These are phyloP conservation scores for Physocladia obscura DNA, from an alignment of 192 early-diverging fungal genomes.

Conservation along the genomic window DNA sequence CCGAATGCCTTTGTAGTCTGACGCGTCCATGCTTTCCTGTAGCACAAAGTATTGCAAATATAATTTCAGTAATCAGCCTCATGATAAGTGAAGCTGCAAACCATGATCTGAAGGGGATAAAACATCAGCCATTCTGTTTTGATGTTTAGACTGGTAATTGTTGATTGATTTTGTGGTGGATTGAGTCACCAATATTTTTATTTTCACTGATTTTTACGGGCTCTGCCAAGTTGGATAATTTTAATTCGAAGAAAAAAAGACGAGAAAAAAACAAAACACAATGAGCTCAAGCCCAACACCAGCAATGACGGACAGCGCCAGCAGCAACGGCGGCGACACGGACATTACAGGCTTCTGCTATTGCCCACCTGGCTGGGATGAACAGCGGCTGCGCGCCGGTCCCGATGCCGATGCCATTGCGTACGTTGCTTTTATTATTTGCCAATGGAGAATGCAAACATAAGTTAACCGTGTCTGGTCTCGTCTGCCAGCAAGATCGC, in stretches of 20 bases:
- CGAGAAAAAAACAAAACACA: too few species aligned
- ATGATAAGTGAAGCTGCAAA: too few species aligned
- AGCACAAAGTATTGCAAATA: too few species aligned
- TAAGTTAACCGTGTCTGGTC: neutral
- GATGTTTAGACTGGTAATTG: neutral
- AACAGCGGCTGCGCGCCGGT: conserved; percentile 41
- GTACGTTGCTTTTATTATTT: conserved; percentile 12
- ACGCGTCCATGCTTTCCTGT: conserved; percentile 20
- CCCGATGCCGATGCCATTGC: conserved; percentile 52
- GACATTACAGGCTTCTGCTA: conserved; percentile 48
- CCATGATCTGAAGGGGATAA: too few species aligned
- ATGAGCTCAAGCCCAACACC: neutral
- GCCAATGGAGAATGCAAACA: neutral
- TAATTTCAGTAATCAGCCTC: too few species aligned
- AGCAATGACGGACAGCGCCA: neutral
- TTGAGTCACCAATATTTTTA: too few species aligned
- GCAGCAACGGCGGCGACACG: too few species aligned
- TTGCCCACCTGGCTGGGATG: conserved; percentile 55
- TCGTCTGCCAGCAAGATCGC: conserved; percentile 48
- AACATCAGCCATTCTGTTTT: too few species aligned
- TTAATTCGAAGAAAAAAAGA: too few species aligned
- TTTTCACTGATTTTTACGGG: too few species aligned
- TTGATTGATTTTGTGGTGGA: too few species aligned
- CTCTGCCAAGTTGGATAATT: too few species aligned
- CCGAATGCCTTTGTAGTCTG: conserved; percentile 21